Evolutionary conservation across 2,329 filamentous ascomycete species (phyloP).

Genomic region (Aspergillus novofumigatus): DNA sequence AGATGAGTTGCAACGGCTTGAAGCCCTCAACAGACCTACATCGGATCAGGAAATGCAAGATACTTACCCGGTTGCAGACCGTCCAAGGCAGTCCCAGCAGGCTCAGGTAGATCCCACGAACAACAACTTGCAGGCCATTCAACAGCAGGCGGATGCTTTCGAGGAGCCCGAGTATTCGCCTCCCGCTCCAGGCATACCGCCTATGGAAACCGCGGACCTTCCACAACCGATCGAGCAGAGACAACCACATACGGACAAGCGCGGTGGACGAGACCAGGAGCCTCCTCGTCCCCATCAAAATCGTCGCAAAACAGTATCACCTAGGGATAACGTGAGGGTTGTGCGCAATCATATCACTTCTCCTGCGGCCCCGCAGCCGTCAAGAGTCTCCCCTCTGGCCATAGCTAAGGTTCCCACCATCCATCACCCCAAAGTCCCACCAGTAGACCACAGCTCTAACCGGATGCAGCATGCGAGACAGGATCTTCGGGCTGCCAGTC

Average conservation of each 20-base stretch:
- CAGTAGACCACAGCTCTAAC: constrained; percentile 33
- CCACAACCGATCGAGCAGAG: constrained; percentile 22
- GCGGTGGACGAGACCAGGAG: constrained; percentile 37
- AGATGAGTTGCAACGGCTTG: constrained; percentile 36
- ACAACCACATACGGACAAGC: constrained; percentile 30
- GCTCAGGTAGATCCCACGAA: constrained; percentile 16
- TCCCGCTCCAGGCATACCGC: constrained; percentile 38
- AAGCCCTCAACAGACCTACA: constrained; percentile 33
- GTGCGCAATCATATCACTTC: constrained; percentile 70
- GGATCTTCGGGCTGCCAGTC: constrained; percentile 42
- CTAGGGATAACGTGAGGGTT: constrained; percentile 54
- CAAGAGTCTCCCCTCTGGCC: constrained; percentile 60
- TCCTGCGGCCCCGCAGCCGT: constrained; percentile 70
- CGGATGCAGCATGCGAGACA: constrained; percentile 21
- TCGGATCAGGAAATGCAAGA: constrained; percentile 38
- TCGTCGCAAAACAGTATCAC: constrained; percentile 35
- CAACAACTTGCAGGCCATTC: constrained; percentile 18
- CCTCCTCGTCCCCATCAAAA: constrained; percentile 30
- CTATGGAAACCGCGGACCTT: constrained; percentile 26
- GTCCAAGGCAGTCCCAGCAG: constrained; percentile 27
- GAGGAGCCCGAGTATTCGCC: constrained; percentile 49
- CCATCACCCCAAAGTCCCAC: constrained; percentile 53
- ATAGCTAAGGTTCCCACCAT: constrained; percentile 48
- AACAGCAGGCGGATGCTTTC: constrained; percentile 29
- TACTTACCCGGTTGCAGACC: constrained; percentile 38